These are phyloP conservation scores for Chenopodium berlandieri DNA, from an alignment of 148 eudicot species.

Conservation along the genomic window DNA sequence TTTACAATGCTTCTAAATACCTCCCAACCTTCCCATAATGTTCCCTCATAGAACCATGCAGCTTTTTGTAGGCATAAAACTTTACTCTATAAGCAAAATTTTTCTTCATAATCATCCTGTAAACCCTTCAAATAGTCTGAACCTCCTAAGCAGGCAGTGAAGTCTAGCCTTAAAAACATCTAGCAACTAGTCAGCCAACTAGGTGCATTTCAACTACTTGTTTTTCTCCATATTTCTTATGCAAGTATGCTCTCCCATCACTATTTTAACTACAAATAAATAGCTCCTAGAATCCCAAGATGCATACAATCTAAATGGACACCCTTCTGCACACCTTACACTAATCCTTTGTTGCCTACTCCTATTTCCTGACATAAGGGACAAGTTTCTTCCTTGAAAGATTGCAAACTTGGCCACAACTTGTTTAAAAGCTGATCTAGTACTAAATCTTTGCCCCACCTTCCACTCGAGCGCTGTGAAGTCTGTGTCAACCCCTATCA, in stretches of 20 bases:
- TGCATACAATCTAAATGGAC: no score
- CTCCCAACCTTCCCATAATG: no score
- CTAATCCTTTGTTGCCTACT: background rate
- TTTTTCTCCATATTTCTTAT: background rate
- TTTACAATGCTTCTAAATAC: no score
- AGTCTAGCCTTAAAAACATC: background rate
- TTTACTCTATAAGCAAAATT: no score
- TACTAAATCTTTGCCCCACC: background rate
- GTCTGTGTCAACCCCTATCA: background rate
- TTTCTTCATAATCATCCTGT: no score
- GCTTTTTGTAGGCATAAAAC: no score
- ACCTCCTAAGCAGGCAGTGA: background rate
- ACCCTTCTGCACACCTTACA: background rate
- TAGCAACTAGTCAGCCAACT: background rate
- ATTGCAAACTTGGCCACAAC: background rate
- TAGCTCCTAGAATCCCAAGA: background rate
- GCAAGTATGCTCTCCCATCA: background rate
- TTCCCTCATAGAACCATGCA: no score
- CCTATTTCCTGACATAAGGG: background rate
- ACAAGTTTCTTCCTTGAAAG: background rate
- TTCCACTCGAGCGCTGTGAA: background rate
- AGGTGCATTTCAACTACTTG: background rate
- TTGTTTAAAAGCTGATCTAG: background rate
- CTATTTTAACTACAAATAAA: background rate
- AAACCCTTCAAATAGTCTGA: no score